Evolutionary conservation across 768 basidiomycete species (phyloP), one percentile per base, ranked within the genome.

Genomic region (Neoboletus magnificus): DNA sequence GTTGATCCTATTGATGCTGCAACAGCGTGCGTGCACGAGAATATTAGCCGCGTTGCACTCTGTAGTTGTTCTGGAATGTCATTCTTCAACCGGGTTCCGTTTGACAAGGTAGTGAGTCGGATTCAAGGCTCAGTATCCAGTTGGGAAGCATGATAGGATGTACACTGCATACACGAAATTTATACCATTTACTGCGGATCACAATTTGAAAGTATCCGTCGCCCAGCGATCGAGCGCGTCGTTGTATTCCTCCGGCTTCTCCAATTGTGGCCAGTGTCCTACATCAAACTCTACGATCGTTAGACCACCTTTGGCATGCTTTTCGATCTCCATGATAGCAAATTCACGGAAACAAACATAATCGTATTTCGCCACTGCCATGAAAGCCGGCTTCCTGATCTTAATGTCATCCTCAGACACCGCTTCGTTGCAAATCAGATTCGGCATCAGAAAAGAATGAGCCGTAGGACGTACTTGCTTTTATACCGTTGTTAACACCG

Each of bases 211-310:
- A 4, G 55, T 64, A 42, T 48, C 56, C 18, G 42, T 45, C 32
- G 66, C 55, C 76, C 76, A 77, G n/a, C 54, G 59, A 30, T 68
- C 56, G 35, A 77, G 68, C n/a, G 65, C 69, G 7, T 58, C 54
- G 43, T 76, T 79, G 32, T 77, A 59, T 39, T 67, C 64, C 22
- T 72, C 69, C 0, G 72, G 62, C 27, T 60, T 64, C 48, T 73
- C 72, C 57, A 78, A 50, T 4, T 67, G 66, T 10, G 67, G 58
- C 73, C 75, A 79, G 51, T 79, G 78, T 2, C 71, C 73, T 3
- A 66, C 60, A 32, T 76, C 71, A 29, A 74, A 72, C 48, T 71
- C 72, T 50, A 57, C 65, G 9, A 69, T 55, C 11, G 71, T 72
- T 43, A 69, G 46, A 29, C 65, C 61, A 42, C 65, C 66, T 35